Evolutionary conservation across 2,329 filamentous ascomycete genomes (phyloP).

Genomic region (Colletotrichum tofieldiae): DNA sequence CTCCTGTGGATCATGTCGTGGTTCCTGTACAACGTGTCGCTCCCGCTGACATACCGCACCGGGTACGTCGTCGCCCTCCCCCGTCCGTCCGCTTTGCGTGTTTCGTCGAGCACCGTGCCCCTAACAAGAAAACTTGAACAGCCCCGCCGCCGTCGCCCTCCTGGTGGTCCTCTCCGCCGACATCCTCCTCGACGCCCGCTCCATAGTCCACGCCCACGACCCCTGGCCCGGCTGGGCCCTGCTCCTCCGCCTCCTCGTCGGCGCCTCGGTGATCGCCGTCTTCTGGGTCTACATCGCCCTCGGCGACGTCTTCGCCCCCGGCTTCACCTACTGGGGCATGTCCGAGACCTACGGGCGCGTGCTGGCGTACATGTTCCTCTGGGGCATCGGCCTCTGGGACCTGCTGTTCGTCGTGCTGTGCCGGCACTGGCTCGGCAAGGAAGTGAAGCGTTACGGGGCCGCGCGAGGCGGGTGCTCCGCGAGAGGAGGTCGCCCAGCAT

Average conservation of each 20-base stretch:
- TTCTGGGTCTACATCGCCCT: conserved; percentile 55
- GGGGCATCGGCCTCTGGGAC: conserved; percentile 45
- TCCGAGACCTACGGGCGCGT: conserved; percentile 48
- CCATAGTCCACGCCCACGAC: conserved; percentile 51
- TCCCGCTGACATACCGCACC: conserved; percentile 40
- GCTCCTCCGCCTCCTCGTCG: conserved; percentile 50
- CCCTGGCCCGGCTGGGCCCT: conserved; percentile 53
- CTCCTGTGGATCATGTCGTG: conserved; percentile 52
- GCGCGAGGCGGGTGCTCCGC: neutral
- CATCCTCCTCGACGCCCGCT: conserved; percentile 54
- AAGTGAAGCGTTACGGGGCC: conserved; percentile 23
- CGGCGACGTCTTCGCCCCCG: conserved; percentile 55
- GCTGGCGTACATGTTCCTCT: conserved; percentile 56
- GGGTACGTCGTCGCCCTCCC: conserved; percentile 27
- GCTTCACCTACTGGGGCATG: conserved; percentile 57
- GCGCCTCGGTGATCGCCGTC: conserved; percentile 53
- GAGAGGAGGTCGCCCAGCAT: conserved; percentile 8
- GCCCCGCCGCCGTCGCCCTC: conserved; percentile 51
- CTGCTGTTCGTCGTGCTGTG: conserved; percentile 32
- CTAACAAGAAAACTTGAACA: conserved; percentile 36
- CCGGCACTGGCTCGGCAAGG: conserved; percentile 35
- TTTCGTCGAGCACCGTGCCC: neutral
- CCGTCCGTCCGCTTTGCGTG: neutral
- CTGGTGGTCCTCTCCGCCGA: conserved; percentile 53
- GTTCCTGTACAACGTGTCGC: conserved; percentile 50